Conservation (phyloP, 2,329 filamentous ascomycete genomes). For the Grosmannia clavigera region DNA sequence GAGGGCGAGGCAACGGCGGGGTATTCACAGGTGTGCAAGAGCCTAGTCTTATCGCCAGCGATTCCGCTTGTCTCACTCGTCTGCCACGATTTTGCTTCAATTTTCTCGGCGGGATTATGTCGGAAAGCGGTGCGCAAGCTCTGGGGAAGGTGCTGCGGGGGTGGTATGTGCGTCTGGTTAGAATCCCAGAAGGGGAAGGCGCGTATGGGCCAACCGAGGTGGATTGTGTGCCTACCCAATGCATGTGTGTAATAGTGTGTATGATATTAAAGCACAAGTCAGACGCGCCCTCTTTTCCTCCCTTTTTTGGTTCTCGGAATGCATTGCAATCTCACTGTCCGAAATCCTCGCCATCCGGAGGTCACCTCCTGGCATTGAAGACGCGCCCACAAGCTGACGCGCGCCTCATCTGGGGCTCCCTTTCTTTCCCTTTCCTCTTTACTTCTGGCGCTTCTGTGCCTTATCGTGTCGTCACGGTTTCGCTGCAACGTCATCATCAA, state of each 20-base stretch:
- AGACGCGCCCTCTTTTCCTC: not conserved
- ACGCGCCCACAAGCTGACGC: not conserved
- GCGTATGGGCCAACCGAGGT: not conserved
- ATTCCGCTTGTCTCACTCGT: not conserved
- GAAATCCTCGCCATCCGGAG: not conserved
- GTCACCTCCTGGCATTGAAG: not conserved
- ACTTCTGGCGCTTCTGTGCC: not conserved
- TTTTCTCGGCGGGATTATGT: not conserved
- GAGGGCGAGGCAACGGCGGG: not conserved
- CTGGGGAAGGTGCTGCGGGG: not conserved
- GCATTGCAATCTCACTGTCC: not conserved
- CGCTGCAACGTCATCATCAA: not conserved
- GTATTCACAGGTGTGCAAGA: too few species aligned
- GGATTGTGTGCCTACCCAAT: not conserved
- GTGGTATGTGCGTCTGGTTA: not conserved
- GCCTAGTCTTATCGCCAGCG: not conserved
- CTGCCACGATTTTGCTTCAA: not conserved
- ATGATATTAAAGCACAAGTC: not conserved
- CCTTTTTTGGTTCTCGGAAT: not conserved
- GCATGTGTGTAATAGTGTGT: not conserved
- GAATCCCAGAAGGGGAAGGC: not conserved
- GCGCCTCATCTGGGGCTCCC: not conserved
- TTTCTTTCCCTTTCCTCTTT: not conserved
- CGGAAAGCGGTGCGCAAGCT: not conserved
- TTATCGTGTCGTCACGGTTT: not conserved